These are phyloP conservation scores for Phytopythium boreale DNA, from an alignment of 352 stramenopile species.

Conservation along the genomic window DNA sequence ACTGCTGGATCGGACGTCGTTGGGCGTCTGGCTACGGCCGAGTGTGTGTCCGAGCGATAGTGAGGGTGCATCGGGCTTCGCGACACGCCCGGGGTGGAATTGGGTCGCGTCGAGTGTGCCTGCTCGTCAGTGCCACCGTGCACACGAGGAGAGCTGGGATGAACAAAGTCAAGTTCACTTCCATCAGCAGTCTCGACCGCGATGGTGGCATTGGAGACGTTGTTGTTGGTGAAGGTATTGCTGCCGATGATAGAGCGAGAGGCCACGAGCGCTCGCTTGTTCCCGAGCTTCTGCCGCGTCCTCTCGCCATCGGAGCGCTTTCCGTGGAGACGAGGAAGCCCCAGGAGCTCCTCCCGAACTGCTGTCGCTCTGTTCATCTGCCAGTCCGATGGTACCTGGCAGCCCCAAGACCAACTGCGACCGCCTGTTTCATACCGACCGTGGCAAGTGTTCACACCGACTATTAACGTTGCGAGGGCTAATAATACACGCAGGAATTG, in stretches of 20 bases:
- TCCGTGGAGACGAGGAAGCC: neutral
- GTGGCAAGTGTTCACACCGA: neutral
- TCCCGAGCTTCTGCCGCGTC: neutral
- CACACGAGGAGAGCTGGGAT: neutral
- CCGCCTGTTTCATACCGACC: neutral
- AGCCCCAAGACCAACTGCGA: neutral
- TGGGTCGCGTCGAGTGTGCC: neutral
- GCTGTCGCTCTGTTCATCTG: neutral
- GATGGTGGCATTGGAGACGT: neutral
- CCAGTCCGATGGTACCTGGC: neutral
- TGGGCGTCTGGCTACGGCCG: neutral
- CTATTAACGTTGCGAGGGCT: neutral
- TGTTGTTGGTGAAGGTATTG: neutral
- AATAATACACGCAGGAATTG: neutral
- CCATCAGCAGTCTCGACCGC: neutral
- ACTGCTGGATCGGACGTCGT: neutral
- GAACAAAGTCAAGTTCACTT: neutral
- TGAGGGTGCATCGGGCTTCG: neutral
- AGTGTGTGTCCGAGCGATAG: slow-evolving; percentile 3
- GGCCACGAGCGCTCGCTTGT: neutral
- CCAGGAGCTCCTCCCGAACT: neutral
- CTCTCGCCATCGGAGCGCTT: neutral
- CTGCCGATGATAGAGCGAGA: neutral
- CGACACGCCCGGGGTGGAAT: neutral
- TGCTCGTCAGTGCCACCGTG: neutral